Evolutionary conservation across 2,329 filamentous ascomycete genomes (phyloP), one percentile per base, ranked within the genome.

Genomic region (Botrytis byssoidea): DNA sequence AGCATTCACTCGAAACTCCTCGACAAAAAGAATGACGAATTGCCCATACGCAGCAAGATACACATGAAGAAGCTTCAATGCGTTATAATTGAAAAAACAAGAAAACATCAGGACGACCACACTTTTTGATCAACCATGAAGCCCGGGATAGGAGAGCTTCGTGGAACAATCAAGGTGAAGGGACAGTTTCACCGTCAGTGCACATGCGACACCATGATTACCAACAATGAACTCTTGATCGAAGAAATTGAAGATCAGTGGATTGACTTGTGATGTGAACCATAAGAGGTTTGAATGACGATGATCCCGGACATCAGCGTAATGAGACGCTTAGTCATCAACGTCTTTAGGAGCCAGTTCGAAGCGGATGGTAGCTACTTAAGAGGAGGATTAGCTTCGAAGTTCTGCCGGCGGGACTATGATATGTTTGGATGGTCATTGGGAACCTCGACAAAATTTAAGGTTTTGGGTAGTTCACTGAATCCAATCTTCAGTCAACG

Each of bases 381-480:
- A 8, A 14, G 35, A 37, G n/a, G 32, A 18, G 22, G 10, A 18
- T 59, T 46, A 22, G 18, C 5, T 59, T 59, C 3, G 29, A 20
- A 18, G 2, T 32, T 12, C 32, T 59, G 29, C 12, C 8, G 10
- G 20, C 20, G 22, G 20, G 44, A 2, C 20, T 7, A 9, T 9
- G 1, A 46, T 20, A 20, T 20, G 18, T 2, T 22, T 22, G 9
- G 0, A 9, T 0, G 8, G 8, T 9, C 7, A 46, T 22, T 9
- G 8, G 20, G 20, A 20, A 14, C 2, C 32, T 35, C 4, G 32
- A 7, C 20, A 46, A 9, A 22, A 22, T 46, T 46, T 2, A 0
- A 46, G 20, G 20, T 22, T 3, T 46, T 4, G 3, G 44, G 20
- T 20, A 8, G 1, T 46, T 9, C 20, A 46, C 44, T 9, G 44